Conservation (phyloP, 352 stramenopile genomes). For the Phytopythium litorale region DNA sequence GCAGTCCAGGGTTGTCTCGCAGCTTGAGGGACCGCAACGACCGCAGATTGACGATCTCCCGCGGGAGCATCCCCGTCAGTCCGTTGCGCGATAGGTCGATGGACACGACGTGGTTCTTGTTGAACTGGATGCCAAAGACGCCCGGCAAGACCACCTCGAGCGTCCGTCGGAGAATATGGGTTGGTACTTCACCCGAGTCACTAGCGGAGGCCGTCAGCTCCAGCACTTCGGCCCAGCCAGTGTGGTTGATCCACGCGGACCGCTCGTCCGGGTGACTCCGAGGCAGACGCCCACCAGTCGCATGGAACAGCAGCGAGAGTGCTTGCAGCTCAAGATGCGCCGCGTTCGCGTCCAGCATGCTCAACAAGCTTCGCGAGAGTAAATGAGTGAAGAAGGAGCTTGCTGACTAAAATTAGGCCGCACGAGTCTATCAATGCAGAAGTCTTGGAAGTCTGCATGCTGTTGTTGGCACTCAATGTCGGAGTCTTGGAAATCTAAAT, state of each 20-base stretch:
- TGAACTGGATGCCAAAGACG: constrained; percentile 46
- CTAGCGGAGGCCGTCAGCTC: constrained; percentile 6
- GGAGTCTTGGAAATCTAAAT: background rate
- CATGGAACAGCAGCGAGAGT: constrained; percentile 34
- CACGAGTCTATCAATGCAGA: background rate
- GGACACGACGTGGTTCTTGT: constrained; percentile 52
- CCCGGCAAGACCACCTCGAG: constrained; percentile 31
- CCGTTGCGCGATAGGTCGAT: constrained; percentile 53
- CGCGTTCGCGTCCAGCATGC: background rate
- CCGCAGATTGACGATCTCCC: constrained; percentile 33
- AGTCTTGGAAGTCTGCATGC: background rate
- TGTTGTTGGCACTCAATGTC: background rate
- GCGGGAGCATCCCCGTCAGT: constrained; percentile 39
- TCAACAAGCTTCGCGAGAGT: background rate
- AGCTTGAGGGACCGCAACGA: constrained; percentile 56
- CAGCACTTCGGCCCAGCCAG: constrained; percentile 32
- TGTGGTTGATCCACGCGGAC: constrained; percentile 30
- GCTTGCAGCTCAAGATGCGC: constrained; percentile 40
- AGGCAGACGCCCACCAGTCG: constrained; percentile 24
- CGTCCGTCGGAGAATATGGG: constrained; percentile 7
- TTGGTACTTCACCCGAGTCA: background rate
- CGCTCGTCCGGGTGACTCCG: background rate
- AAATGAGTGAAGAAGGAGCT: background rate
- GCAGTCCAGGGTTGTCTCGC: constrained; percentile 45
- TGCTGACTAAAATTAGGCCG: constrained; percentile 1